Evolutionary conservation across 495 filamentous ascomycete species (phyloP).

Genomic region (Podospora appendiculata): DNA sequence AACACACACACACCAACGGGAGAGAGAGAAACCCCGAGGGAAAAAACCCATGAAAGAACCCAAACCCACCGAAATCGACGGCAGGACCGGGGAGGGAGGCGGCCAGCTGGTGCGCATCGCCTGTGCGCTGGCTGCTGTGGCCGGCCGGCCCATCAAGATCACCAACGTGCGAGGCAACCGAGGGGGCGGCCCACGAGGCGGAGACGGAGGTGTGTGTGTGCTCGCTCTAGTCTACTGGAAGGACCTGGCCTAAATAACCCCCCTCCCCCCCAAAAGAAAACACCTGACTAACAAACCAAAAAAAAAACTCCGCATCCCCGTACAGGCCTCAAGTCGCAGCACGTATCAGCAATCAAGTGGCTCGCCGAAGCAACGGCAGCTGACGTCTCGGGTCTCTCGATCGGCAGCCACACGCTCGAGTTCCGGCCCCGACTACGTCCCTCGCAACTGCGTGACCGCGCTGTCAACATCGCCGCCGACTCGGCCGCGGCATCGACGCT

Average conservation of each 20-base stretch:
- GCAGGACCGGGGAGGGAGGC: conserved; percentile 72
- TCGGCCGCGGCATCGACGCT: conserved; percentile 45
- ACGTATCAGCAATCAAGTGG: conserved; percentile 59
- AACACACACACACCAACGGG: too few species aligned
- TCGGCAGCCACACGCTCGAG: conserved; percentile 47
- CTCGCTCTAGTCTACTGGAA: background rate
- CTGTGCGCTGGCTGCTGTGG: conserved; percentile 60
- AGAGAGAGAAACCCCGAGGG: background rate
- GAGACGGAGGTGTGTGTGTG: conserved; percentile 19
- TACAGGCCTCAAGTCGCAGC: conserved; percentile 66
- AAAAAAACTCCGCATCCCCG: background rate
- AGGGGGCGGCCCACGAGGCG: conserved; percentile 23
- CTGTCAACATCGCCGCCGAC: conserved; percentile 36
- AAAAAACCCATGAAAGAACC: conserved; percentile 8
- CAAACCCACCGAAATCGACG: conserved; percentile 45
- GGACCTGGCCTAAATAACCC: too few species aligned
- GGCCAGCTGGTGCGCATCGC: conserved; percentile 76
- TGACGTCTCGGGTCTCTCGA: conserved; percentile 41
- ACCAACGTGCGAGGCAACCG: conserved; percentile 65
- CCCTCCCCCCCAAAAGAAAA: background rate
- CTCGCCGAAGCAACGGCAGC: conserved; percentile 59
- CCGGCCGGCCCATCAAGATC: conserved; percentile 55
- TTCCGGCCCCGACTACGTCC: conserved; percentile 40
- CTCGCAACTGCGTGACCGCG: conserved; percentile 25
- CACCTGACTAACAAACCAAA: background rate